These are phyloP conservation scores for Tubosaeta sp. DNA, from an alignment of 768 basidiomycete species.

Conservation along the genomic window DNA sequence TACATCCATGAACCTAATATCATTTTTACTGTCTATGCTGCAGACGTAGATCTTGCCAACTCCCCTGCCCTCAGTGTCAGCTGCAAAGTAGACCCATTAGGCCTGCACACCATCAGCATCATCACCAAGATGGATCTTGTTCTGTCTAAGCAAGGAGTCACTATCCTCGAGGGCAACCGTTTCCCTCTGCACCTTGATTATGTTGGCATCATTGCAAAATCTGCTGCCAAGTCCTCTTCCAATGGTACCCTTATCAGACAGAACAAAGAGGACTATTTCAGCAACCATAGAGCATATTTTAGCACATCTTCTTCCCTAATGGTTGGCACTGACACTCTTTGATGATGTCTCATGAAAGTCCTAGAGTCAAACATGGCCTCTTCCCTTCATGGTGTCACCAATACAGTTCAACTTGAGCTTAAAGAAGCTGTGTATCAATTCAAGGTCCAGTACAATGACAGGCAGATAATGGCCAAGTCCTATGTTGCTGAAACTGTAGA, in stretches of 20 bases:
- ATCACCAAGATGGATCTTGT: slow-evolving; percentile 99
- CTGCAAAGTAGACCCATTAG: slow-evolving; percentile 90
- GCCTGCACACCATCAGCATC: slow-evolving; percentile 93
- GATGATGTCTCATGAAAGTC: slow-evolving; percentile 91
- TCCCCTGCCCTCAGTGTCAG: slow-evolving; percentile 93
- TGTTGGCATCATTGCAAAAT: slow-evolving; percentile 92
- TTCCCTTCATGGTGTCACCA: slow-evolving; percentile 92
- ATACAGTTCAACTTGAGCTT: slow-evolving; percentile 94
- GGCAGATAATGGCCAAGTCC: slow-evolving; percentile 88
- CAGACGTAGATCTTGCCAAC: slow-evolving; percentile 97
- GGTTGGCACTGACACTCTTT: slow-evolving; percentile 89
- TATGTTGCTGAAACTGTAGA: slow-evolving; percentile 99
- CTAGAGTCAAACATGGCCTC: slow-evolving; percentile 97
- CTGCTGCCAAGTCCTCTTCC: slow-evolving; percentile 51
- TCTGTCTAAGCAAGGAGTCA: slow-evolving; percentile 73
- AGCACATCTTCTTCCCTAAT: slow-evolving; percentile 62
- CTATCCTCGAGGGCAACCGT: slow-evolving; percentile 80
- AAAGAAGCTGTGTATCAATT: slow-evolving; percentile 98
- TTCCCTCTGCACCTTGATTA: slow-evolving; percentile 98
- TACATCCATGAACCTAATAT: slow-evolving; percentile 99
- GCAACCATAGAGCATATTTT: slow-evolving; percentile 57
- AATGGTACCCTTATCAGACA: slow-evolving; percentile 47
- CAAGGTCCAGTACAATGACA: slow-evolving; percentile 98
- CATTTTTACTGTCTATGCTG: slow-evolving; percentile 94
- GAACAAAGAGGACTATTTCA: slow-evolving; percentile 67